Base-by-base conservation (phyloP, 2,329 filamentous ascomycete genomes). In the Colletotrichum eleusines region DNA sequence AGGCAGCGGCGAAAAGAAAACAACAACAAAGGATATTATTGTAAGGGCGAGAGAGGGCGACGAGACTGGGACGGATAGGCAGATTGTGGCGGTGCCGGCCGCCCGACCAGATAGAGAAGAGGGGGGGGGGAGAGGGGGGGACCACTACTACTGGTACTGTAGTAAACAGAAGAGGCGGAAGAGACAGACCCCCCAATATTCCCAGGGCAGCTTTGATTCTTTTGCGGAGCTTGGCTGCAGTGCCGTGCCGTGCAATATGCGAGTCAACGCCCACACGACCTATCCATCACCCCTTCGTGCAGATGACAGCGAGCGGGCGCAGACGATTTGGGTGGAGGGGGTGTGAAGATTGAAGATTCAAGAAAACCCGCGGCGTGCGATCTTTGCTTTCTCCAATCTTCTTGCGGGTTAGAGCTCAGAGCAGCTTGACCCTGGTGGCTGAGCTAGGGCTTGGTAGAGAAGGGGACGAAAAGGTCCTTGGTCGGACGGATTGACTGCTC, bases 51-150 rank as follows among this genome's bases (percentile, higher is more conserved):
- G 14, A 40, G 16, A 28, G 28, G 16, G 16, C 2, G 16, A 18
- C n/a, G 26, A 14, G 50, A 53, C 50, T 20, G 50, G 5, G 42
- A 42, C 18, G 6, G 31, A 50, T 16, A n/a, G 23, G 26, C 6
- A 18, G 9, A 57, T 61, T 57, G 65, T 69, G 69, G 65, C 67
- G 67, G 67, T 70, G 67, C 65, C 35, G 46, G 67, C 60, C 35
- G 48, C 16, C 50, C 20, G 26, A 31, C 26, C 50, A 31, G 65
- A 46, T 12, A 26, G 53, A 55, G 16, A 28, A 5, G 0, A 6
- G 18, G 38, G 2, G 40, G 20, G 16, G 8, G 40, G 20, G 35
- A 9, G 0, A 7, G 8, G 14, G 6, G 18, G 11, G 6, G 4
- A 9, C 7, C 4, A 16, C 38, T 40, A 18, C 38, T 40, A 16